Conservation (phyloP, 495 filamentous ascomycete genomes). For the Gamarada debralockiae region DNA sequence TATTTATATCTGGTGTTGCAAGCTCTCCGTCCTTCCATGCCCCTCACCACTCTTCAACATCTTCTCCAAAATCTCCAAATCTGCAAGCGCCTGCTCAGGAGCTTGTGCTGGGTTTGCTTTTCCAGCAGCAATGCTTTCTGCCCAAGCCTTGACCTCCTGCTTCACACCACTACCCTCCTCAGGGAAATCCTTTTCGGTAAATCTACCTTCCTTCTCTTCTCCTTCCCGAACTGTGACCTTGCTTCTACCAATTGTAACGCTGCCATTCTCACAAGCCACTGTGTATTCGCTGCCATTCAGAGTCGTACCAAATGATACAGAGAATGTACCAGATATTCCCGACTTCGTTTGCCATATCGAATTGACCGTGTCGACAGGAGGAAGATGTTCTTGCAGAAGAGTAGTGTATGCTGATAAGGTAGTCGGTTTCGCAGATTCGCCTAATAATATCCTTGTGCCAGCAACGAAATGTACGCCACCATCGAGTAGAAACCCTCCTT, state of each 20-base stretch:
- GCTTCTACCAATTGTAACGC: conserved; percentile 37
- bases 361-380: conserved; percentile 72
- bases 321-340: conserved; percentile 60
- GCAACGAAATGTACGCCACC: conserved; percentile 74
- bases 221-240: conserved; percentile 39
- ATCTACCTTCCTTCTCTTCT: conserved; percentile 34
- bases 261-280: conserved; percentile 50
- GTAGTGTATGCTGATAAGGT: conserved; percentile 55
- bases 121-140: conserved; percentile 45
- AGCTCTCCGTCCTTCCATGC: conserved; percentile 42
- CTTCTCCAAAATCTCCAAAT: conserved; percentile 65
- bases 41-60: conserved; percentile 61
- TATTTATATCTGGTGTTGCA: conserved; percentile 22
- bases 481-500: conserved; percentile 77
- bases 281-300: conserved; percentile 48
- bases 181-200: conserved; percentile 45
- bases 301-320: conserved; percentile 63
- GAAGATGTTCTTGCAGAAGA: conserved; percentile 56
- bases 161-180: conserved; percentile 57
- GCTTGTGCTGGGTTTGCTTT: conserved; percentile 50
- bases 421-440: conserved; percentile 42
- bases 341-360: conserved; percentile 55
- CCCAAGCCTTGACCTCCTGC: conserved; percentile 67
- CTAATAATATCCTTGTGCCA: conserved; percentile 56
- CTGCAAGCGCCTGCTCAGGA: conserved; percentile 63